Percentiles rank a stretch among this genome's conserved stretches.
phyloP scores from a whole-genome alignment of 2,329 filamentous ascomycete species.

The Arthrobotrys pseudoclavata region DNA sequence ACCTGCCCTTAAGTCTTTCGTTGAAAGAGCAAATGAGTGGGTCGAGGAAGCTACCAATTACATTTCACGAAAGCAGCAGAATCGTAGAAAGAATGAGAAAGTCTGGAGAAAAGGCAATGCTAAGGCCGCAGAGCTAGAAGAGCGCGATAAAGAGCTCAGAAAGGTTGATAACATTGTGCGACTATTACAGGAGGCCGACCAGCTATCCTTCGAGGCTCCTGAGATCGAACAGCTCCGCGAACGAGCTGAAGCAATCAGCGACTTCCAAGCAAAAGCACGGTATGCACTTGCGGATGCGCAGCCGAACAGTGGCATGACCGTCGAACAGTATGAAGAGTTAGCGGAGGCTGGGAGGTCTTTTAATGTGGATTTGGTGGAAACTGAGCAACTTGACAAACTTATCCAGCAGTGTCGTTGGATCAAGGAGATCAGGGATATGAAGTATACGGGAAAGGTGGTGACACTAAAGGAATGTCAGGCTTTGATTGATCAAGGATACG shows the following conservation, averaged over 20 bases:
- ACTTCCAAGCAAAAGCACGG: conserved; percentile 83
- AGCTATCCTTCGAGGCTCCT: conserved; percentile 90
- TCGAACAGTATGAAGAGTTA: conserved; percentile 85
- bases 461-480: conserved; percentile 83
- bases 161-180: conserved; percentile 90
- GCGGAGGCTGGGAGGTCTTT: conserved; percentile 90
- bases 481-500: conserved; percentile 81
- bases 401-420: conserved; percentile 92
- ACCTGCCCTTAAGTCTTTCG: conserved; percentile 84
- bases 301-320: conserved; percentile 70
- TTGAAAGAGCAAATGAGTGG: conserved; percentile 97
- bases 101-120: conserved; percentile 80
- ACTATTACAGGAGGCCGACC: conserved; percentile 84
- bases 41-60: conserved; percentile 97
- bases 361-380: conserved; percentile 90
- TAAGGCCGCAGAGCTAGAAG: conserved; percentile 85
- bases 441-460: conserved; percentile 66
- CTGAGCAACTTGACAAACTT: conserved; percentile 83
- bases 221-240: conserved; percentile 90
- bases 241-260: conserved; percentile 84
- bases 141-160: conserved; percentile 84
- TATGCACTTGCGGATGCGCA: conserved; percentile 77
- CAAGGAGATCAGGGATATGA: conserved; percentile 58
- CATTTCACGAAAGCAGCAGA: conserved; percentile 96
- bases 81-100: conserved; percentile 93